Conservation (phyloP, 2,329 filamentous ascomycete species). For the Cylindrodendrum hubeiense region DNA sequence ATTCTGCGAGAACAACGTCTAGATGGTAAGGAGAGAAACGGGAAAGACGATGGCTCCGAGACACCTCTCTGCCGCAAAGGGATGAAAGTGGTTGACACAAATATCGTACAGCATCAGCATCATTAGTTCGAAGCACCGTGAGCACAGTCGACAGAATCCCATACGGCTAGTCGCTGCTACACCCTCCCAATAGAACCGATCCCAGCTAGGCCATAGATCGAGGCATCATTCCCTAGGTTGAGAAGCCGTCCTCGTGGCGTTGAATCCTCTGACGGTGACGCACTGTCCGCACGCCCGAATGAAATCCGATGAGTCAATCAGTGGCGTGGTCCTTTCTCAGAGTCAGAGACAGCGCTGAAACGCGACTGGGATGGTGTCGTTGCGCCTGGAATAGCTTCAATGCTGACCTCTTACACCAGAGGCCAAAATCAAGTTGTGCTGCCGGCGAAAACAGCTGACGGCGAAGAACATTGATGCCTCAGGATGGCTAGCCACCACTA, state of each 20-base stretch:
- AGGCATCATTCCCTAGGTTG: conserved; percentile 1
- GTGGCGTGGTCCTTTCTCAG: background rate
- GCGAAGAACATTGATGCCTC: conserved; percentile 40
- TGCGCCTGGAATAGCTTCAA: conserved; percentile 32
- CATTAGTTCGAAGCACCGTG: background rate
- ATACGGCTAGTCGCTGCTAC: background rate
- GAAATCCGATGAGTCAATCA: background rate
- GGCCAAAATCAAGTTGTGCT: conserved; percentile 12
- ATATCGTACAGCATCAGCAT: conserved; percentile 17
- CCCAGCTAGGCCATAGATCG: background rate
- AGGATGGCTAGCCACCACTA: conserved; percentile 24
- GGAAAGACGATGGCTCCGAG: background rate
- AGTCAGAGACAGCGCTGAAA: background rate
- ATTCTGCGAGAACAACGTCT: background rate
- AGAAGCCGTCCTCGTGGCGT: background rate
- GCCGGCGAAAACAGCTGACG: conserved; percentile 19
- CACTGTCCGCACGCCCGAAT: background rate
- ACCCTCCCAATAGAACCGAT: conserved; percentile 1
- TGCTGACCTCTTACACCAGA: conserved; percentile 28
- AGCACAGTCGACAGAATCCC: background rate
- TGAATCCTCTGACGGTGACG: background rate
- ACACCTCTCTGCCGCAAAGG: conserved; percentile 14
- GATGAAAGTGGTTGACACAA: conserved; percentile 12
- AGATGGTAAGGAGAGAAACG: background rate
- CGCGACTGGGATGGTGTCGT: background rate